Base-by-base conservation (phyloP, 2,329 filamentous ascomycete genomes). In the Sporothrix schenckii region DNA sequence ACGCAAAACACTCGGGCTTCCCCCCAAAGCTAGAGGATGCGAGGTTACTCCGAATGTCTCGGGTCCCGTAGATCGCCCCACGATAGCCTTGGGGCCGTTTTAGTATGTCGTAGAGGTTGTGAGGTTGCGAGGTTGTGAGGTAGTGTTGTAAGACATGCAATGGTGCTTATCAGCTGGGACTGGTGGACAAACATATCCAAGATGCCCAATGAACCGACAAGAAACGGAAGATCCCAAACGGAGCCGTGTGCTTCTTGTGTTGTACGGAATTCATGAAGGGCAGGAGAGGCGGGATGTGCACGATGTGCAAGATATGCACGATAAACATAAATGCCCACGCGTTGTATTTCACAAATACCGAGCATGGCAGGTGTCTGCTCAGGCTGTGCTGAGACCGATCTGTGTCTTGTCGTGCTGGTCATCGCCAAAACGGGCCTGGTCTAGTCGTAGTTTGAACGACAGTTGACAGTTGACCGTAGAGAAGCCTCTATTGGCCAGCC, bases 31-130 rank as follows among this genome's bases (percentile, higher is more conserved):
- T 19, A 67, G n/a, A 54, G 21, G 34, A 54, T 52, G 63, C 63
- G 63, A 66, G 47, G 47, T 66, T 52, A 47, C 63, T 10, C 63
- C 47, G 63, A 66, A 66, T 52, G 63, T 66, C 61, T 65, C 61
- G 44, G 44, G 24, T 41, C 44, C 24, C 7, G 61, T 34, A 65
- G 61, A 65, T 65, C 61, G 21, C 58, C 58, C 58, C 56, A 61
- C 21, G 58, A 16, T 39, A 27, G 41, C 14, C 58, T 16, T n/a
- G 34, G 58, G 34, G 39, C 39, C 16, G 21, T 30, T 13, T 13
- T 16, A 16, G 11, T 44, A 27, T 24, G 24, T 24, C 24, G 24
- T 24, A 24, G 24, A 11, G 34, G 56, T 24, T n/a, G 34, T 41
- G 39, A 24, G 39, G n/a, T 24, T 41, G 9, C 39, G 49, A 19